phyloP scores from a whole-genome alignment of 2,329 filamentous ascomycete species.

The Cladosporium colombiae region DNA sequence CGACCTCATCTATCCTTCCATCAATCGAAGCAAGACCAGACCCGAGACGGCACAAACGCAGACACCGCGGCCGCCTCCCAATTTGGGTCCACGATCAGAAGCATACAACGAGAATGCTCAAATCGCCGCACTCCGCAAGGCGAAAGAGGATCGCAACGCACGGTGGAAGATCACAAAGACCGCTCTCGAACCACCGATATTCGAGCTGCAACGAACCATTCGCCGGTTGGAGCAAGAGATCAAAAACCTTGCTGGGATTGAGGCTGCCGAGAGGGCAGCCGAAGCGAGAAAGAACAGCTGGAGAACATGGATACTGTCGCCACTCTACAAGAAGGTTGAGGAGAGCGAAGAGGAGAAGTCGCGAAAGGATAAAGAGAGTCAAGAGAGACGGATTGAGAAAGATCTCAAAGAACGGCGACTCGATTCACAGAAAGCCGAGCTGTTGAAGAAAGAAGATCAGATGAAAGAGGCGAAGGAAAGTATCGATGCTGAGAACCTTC shows the following conservation, averaged over 20 bases:
- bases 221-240: background rate
- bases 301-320: conserved; percentile 35
- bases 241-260: conserved; percentile 28
- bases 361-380: conserved; percentile 35
- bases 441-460: background rate
- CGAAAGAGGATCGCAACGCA: background rate
- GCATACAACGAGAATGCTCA: background rate
- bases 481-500: background rate
- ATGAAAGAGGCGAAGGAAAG: background rate
- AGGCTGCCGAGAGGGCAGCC: conserved; percentile 32
- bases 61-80: background rate
- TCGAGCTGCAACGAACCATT: background rate
- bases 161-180: background rate
- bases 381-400: conserved; percentile 37
- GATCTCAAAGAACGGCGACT: conserved; percentile 32
- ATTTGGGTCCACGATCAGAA: background rate
- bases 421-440: background rate
- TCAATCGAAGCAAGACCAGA: conserved; percentile 23
- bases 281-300: conserved; percentile 39
- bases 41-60: conserved; percentile 9
- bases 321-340: conserved; percentile 32
- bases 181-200: background rate
- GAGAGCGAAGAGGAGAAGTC: conserved; percentile 39
- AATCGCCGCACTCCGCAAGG: background rate
- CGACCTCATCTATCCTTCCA: conserved; percentile 37